Evolutionary conservation across 495 filamentous ascomycete genomes (phyloP).

Genomic region (Xylaria intraflava): DNA sequence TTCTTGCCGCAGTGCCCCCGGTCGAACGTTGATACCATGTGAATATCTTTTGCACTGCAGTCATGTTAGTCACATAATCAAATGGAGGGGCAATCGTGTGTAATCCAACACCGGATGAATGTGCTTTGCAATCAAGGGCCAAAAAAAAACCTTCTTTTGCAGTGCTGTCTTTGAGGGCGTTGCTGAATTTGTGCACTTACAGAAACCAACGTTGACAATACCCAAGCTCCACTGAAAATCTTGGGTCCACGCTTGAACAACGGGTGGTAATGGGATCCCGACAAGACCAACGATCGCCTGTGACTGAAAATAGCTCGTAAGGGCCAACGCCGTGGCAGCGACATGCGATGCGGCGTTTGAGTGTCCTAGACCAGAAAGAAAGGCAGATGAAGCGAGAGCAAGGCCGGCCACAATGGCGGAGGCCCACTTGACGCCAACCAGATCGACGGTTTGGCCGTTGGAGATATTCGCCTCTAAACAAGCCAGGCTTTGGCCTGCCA

Average conservation of each 20-base stretch:
- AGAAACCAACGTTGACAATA: slow-evolving; percentile 77
- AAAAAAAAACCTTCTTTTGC: background rate
- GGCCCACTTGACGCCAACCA: slow-evolving; percentile 84
- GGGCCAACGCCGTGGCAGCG: slow-evolving; percentile 82
- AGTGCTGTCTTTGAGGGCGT: background rate
- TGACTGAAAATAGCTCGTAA: slow-evolving; percentile 92
- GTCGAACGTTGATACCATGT: slow-evolving; percentile 97
- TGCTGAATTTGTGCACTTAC: background rate
- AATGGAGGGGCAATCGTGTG: background rate
- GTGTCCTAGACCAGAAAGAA: slow-evolving; percentile 77
- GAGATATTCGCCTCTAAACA: slow-evolving; percentile 85
- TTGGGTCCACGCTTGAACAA: slow-evolving; percentile 91
- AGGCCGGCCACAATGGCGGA: slow-evolving; percentile 82
- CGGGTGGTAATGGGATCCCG: slow-evolving; percentile 75
- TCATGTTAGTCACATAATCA: slow-evolving; percentile 12
- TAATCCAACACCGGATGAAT: background rate
- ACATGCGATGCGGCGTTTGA: slow-evolving; percentile 95
- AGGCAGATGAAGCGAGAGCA: slow-evolving; percentile 73
- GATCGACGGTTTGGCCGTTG: slow-evolving; percentile 88
- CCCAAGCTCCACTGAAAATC: slow-evolving; percentile 99
- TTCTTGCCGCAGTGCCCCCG: slow-evolving; percentile 74
- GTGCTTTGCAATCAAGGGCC: slow-evolving; percentile 26
- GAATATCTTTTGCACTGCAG: slow-evolving; percentile 65
- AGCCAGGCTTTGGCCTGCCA: slow-evolving; percentile 56
- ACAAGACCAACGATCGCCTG: slow-evolving; percentile 91